Evolutionary conservation across 208 protist species (phyloP).

Genomic region (Leishmania martiniquensis): DNA sequence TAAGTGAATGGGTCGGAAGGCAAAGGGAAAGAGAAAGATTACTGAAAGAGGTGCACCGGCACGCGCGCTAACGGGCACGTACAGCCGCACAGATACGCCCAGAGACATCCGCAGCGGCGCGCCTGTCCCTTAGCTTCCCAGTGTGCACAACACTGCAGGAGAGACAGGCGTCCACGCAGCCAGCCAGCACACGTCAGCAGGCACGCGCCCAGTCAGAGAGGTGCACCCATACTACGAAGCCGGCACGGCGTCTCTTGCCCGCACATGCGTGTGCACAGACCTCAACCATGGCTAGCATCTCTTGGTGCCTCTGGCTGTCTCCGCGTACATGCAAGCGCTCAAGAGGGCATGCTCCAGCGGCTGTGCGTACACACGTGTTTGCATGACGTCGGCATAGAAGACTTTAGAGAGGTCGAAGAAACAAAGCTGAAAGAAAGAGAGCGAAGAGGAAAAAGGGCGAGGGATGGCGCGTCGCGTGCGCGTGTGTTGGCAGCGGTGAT

Average conservation of each 20-base stretch:
- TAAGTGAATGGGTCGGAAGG: too few species aligned
- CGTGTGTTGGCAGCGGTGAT: background rate
- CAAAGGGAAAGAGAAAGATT: background rate
- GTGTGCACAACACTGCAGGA: conserved; percentile 2
- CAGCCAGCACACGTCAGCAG: background rate
- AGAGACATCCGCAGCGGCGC: background rate
- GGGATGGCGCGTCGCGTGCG: background rate
- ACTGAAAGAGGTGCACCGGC: too few species aligned
- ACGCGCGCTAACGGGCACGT: too few species aligned
- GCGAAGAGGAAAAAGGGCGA: background rate
- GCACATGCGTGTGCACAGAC: too few species aligned
- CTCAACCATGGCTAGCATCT: too few species aligned
- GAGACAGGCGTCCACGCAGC: background rate
- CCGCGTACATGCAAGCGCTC: background rate
- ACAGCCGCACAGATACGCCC: background rate
- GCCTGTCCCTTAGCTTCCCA: background rate
- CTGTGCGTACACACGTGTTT: background rate
- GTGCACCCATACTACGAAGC: background rate
- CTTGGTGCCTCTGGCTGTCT: background rate
- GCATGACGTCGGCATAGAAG: background rate
- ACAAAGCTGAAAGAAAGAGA: background rate
- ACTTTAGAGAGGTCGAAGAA: background rate
- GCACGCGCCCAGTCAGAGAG: background rate
- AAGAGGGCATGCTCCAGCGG: background rate
- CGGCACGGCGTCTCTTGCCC: background rate